phyloP scores from a whole-genome alignment of 805 yeast species.

The Kazachstania psychrophila region DNA sequence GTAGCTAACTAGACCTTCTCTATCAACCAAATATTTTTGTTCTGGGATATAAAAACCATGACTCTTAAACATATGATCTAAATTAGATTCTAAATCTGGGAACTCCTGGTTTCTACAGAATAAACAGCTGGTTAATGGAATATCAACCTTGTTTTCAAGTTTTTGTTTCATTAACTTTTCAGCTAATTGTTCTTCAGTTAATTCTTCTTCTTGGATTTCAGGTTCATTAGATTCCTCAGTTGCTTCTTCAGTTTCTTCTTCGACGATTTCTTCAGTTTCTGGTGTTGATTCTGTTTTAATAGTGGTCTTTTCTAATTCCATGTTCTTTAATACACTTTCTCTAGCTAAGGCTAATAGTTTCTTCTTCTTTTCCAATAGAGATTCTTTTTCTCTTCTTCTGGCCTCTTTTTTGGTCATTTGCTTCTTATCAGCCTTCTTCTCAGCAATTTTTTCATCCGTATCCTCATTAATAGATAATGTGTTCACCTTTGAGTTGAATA shows the following conservation, averaged over 20 bases:
- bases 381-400: constrained; percentile 37
- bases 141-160: constrained; percentile 34
- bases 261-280: constrained; percentile 6
- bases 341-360: constrained; percentile 34
- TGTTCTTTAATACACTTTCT: constrained; percentile 31
- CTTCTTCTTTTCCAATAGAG: constrained; percentile 34
- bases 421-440: constrained; percentile 12
- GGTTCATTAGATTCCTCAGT: constrained; percentile 3
- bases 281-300: constrained; percentile 3
- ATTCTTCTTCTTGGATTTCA: constrained; percentile 23
- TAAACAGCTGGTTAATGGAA: constrained; percentile 44
- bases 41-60: constrained; percentile 93
- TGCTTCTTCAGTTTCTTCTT: constrained; percentile 2
- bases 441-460: constrained; percentile 4
- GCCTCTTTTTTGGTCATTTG: constrained; percentile 35
- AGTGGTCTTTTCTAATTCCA: constrained; percentile 5
- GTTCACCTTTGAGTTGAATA: constrained; percentile 60
- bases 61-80: constrained; percentile 63
- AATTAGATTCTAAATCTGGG: constrained; percentile 35
- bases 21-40: constrained; percentile 55
- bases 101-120: constrained; percentile 45
- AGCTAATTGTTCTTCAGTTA: constrained; percentile 32
- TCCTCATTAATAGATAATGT: constrained; percentile 15
- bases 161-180: constrained; percentile 34
- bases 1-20: constrained; percentile 64